Percentiles rank a stretch among this genome's conserved stretches.
Conservation (phyloP, 2,329 filamentous ascomycete genomes). For the Clarireedia hainanense region DNA sequence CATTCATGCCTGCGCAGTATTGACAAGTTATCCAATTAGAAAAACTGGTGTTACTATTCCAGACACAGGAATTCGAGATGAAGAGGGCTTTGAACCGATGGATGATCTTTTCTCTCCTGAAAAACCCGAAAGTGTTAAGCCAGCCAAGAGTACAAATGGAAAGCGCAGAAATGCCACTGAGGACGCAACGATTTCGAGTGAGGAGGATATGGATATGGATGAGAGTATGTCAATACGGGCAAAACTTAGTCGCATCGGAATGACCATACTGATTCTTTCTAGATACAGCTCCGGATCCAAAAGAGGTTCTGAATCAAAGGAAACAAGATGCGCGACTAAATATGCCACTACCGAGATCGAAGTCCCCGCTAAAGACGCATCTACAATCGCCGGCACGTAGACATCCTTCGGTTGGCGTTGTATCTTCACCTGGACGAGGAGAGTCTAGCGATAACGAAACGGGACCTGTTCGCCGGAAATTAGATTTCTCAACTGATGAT, state of each 20-base stretch:
- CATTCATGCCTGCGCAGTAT: constrained; percentile 1
- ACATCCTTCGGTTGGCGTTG: constrained; percentile 26
- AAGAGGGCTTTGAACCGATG: constrained; percentile 84
- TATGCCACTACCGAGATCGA: constrained; percentile 28
- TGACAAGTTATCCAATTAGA: constrained; percentile 38
- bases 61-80: constrained; percentile 75
- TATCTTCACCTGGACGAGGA: constrained; percentile 26
- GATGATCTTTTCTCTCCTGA: constrained; percentile 81
- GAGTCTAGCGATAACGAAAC: constrained; percentile 19
- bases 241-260: not conserved
- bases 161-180: constrained; percentile 28
- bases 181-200: constrained; percentile 37
- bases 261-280: constrained; percentile 10
- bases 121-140: constrained; percentile 34
- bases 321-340: constrained; percentile 20
- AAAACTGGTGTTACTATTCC: constrained; percentile 82
- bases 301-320: constrained; percentile 35
- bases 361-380: constrained; percentile 30
- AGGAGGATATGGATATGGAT: constrained; percentile 55
- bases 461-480: constrained; percentile 23
- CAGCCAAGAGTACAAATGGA: constrained; percentile 11
- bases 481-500: constrained; percentile 27
- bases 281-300: constrained; percentile 44
- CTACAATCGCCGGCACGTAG: constrained; percentile 29
- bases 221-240: constrained; percentile 40